These are phyloP conservation scores for Erodium moschatum DNA, from an alignment of 441 rosid species.

Conservation along the genomic window DNA sequence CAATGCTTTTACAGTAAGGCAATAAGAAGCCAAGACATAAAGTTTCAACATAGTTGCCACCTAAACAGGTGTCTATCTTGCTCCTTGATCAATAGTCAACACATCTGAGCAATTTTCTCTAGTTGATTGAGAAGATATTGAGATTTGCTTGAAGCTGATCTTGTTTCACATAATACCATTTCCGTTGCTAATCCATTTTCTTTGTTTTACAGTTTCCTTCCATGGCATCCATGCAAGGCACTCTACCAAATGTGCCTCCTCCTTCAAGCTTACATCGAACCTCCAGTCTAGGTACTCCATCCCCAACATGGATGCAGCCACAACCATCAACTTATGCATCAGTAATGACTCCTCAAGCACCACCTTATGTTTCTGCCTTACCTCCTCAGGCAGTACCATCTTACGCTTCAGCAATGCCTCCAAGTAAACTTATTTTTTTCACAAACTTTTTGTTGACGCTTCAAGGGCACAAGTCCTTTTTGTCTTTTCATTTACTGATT, in stretches of 20 bases:
- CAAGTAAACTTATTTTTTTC: slow-evolving; percentile 20
- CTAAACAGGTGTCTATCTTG: not conserved
- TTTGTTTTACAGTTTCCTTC: slow-evolving; percentile 58
- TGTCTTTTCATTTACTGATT: slow-evolving; percentile 14
- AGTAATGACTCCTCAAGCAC: slow-evolving; percentile 40
- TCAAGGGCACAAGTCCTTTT: not conserved
- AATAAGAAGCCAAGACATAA: not conserved
- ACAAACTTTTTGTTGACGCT: not conserved
- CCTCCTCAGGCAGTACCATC: slow-evolving; percentile 33
- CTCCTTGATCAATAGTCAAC: not conserved
- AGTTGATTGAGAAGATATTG: not conserved
- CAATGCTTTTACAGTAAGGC: not conserved
- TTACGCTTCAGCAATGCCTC: slow-evolving; percentile 24
- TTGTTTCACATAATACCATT: not conserved
- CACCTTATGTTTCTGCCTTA: not conserved
- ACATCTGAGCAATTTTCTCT: not conserved
- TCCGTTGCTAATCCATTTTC: not conserved
- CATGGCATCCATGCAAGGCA: slow-evolving; percentile 56
- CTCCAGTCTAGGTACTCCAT: slow-evolving; percentile 37
- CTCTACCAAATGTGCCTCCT: slow-evolving; percentile 44
- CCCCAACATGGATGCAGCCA: slow-evolving; percentile 41
- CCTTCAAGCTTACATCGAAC: slow-evolving; percentile 36
- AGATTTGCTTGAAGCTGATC: not conserved
- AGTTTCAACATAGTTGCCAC: not conserved
- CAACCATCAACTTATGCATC: slow-evolving; percentile 45